phyloP scores from a whole-genome alignment of 148 eudicot genomes.

The Fagopyrum homotropicum region DNA sequence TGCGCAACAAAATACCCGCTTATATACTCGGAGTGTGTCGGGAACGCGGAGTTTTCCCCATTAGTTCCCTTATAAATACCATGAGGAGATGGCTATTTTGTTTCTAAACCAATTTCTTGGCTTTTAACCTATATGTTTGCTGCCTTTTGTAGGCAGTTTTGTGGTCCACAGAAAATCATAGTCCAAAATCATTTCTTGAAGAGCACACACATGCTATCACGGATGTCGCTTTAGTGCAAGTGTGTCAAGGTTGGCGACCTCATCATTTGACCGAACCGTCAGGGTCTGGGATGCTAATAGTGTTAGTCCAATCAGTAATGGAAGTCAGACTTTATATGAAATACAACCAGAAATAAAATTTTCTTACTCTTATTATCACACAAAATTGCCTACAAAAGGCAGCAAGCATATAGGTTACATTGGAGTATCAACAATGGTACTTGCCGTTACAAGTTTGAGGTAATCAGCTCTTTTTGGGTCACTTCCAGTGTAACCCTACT shows the following conservation, averaged over 20 bases:
- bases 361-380: not conserved
- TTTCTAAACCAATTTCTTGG: not conserved
- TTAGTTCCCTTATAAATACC: not conserved
- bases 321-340: not conserved
- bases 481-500: not conserved
- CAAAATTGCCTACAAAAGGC: no score
- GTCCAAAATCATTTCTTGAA: constrained; percentile 54
- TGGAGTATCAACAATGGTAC: constrained; percentile 44
- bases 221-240: constrained; percentile 80
- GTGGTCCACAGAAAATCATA: constrained; percentile 58
- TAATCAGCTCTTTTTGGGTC: constrained; percentile 10
- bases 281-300: constrained; percentile 86
- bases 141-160: constrained; percentile 54
- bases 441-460: constrained; percentile 36
- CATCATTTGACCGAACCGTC: constrained; percentile 75
- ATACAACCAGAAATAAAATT: not conserved
- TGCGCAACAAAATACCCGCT: no score
- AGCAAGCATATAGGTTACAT: no score
- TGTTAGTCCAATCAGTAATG: constrained; percentile 31
- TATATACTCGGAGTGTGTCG: no score
- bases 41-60: no score
- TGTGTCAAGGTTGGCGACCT: constrained; percentile 59
- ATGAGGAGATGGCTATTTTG: not conserved
- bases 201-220: constrained; percentile 70
- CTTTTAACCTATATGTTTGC: constrained; percentile 7